phyloP scores from a whole-genome alignment of 495 filamentous ascomycete species.

The Penicillium canescens region DNA sequence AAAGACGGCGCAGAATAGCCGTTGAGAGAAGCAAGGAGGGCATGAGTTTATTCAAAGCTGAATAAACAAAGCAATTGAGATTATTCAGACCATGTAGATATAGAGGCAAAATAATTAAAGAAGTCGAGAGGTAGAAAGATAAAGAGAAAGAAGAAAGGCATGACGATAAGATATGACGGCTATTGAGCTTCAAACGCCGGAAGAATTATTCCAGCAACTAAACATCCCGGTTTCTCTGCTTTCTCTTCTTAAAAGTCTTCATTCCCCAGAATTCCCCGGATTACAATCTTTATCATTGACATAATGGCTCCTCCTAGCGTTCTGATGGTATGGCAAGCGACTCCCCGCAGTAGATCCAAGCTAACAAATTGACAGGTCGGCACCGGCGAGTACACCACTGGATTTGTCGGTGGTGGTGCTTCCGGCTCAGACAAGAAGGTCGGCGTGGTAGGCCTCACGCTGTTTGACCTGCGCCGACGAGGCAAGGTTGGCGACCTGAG shows the following conservation, averaged over 20 bases:
- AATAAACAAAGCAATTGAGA: background rate
- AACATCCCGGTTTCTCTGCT: conserved; percentile 1
- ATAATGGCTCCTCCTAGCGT: conserved; percentile 79
- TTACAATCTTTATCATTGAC: background rate
- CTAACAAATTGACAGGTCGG: conserved; percentile 57
- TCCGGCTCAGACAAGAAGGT: conserved; percentile 90
- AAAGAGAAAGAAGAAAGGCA: background rate
- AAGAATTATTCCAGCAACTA: conserved; percentile 30
- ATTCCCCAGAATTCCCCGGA: background rate
- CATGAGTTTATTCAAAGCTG: background rate
- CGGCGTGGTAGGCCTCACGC: conserved; percentile 84
- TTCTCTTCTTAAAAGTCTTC: conserved; percentile 13
- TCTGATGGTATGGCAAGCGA: conserved; percentile 67
- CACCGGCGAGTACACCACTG: conserved; percentile 95
- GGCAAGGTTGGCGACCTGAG: conserved; percentile 83
- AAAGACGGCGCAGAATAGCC: background rate
- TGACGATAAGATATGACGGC: conserved; percentile 26
- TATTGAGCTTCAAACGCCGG: conserved; percentile 34
- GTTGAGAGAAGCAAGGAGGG: background rate
- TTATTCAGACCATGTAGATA: no score
- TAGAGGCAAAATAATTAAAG: no score
- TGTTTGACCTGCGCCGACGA: conserved; percentile 86
- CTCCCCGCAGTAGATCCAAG: conserved; percentile 2
- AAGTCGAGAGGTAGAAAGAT: background rate
- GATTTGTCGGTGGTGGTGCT: conserved; percentile 75